These are phyloP conservation scores for Blastomyces silverae DNA, from an alignment of 2,329 filamentous ascomycete genomes.

Conservation along the genomic window DNA sequence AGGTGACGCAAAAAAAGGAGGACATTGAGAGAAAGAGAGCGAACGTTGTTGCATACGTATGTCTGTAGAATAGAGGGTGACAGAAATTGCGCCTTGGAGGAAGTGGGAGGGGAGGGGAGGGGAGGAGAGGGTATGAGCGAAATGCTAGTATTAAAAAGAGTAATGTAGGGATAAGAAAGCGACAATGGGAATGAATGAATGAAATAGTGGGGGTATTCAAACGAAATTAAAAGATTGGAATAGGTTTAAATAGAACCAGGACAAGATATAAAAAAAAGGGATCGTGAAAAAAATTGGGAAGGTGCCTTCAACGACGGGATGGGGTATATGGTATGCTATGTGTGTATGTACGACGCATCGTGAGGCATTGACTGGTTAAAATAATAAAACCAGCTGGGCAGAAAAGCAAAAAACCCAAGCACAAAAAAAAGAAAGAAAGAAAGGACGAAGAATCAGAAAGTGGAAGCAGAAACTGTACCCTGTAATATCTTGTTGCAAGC, in stretches of 20 bases:
- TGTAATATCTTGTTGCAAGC: not conserved
- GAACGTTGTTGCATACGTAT: not conserved
- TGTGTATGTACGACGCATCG: slow-evolving; percentile 9
- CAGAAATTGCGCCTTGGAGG: not conserved
- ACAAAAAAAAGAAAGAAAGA: slow-evolving; percentile 12
- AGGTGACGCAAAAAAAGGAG: not conserved
- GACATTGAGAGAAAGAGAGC: not conserved
- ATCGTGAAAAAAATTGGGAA: slow-evolving; percentile 16
- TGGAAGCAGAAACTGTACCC: slow-evolving; percentile 6
- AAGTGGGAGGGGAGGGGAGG: not conserved
- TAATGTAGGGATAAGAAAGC: not conserved
- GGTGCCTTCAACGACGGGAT: slow-evolving; percentile 1
- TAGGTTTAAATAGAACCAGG: not conserved
- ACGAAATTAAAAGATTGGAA: slow-evolving; percentile 1
- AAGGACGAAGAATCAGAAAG: not conserved
- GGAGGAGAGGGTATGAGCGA: not conserved
- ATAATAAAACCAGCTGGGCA: not conserved
- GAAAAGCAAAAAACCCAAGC: slow-evolving; percentile 10
- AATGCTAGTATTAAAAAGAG: not conserved
- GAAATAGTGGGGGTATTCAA: not conserved
- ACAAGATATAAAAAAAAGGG: not conserved
- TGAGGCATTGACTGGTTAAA: not conserved
- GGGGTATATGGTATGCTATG: slow-evolving; percentile 4
- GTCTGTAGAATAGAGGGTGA: not conserved
- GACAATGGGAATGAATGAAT: not conserved